These are phyloP conservation scores for Cinchona pubescens DNA, from an alignment of 257 asterid species.

Conservation along the genomic window DNA sequence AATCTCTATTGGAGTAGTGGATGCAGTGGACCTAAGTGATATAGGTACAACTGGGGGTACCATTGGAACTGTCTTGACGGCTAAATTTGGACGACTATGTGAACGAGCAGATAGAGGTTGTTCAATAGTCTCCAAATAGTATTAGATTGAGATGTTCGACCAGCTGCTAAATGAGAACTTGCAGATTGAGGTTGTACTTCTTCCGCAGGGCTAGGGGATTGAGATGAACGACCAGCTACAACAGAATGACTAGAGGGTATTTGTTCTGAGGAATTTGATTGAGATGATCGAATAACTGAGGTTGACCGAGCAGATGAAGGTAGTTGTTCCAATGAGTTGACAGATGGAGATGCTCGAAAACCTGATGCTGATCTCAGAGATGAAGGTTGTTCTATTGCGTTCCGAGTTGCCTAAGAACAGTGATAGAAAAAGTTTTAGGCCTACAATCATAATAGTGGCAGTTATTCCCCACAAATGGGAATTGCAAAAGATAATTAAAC, in stretches of 20 bases:
- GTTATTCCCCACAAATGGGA: background rate
- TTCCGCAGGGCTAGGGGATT: constrained; percentile 32
- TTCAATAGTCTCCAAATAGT: no score
- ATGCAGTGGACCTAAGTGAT: constrained; percentile 43
- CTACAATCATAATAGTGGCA: constrained; percentile 11
- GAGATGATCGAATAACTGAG: constrained; percentile 31
- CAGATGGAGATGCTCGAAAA: constrained; percentile 35
- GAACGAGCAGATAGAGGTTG: constrained; percentile 79
- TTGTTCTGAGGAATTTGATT: constrained; percentile 29
- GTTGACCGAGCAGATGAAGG: constrained; percentile 42
- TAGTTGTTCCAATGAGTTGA: constrained; percentile 39
- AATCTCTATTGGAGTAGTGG: constrained; percentile 47
- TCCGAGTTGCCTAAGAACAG: constrained; percentile 66
- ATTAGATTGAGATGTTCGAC: constrained; percentile 38
- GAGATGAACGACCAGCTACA: constrained; percentile 24
- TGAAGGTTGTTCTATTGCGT: constrained; percentile 35
- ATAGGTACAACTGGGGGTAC: constrained; percentile 55
- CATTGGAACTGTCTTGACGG: constrained; percentile 46
- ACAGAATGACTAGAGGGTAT: constrained; percentile 28
- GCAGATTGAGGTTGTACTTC: constrained; percentile 54
- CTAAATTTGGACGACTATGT: constrained; percentile 43
- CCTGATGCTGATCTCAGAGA: constrained; percentile 35
- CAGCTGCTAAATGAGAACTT: constrained; percentile 29
- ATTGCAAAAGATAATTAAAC: background rate
- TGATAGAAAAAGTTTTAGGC: constrained; percentile 22